These are phyloP conservation scores for Apiotrichum veenhuisii DNA, from an alignment of 1,284 basidiomycete genomes.

Conservation along the genomic window DNA sequence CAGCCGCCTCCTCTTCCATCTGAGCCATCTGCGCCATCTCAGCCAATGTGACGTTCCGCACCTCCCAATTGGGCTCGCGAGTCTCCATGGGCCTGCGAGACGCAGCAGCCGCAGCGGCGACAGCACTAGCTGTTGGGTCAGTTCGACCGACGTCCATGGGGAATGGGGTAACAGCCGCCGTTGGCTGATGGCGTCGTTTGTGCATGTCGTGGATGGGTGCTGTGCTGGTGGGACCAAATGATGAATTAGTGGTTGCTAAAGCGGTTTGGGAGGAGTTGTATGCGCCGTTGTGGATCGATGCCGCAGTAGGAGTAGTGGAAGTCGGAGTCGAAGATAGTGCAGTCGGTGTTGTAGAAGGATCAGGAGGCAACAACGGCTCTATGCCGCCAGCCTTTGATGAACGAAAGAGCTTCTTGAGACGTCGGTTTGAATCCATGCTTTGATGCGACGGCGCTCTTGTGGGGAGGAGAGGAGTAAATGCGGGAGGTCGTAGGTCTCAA, in stretches of 20 bases:
- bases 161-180: constrained; percentile 34
- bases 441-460: not conserved
- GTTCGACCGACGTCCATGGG: constrained; percentile 30
- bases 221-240: not conserved
- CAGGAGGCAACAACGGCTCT: constrained; percentile 6
- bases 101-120: constrained; percentile 1
- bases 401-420: constrained; percentile 19
- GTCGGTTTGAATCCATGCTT: constrained; percentile 1
- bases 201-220: constrained; percentile 1
- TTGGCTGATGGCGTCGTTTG: constrained; percentile 6
- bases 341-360: not conserved
- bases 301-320: not conserved
- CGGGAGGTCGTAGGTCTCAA: not conserved
- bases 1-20: constrained; percentile 11
- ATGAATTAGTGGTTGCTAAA: not conserved
- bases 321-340: not conserved
- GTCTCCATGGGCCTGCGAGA: not conserved
- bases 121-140: constrained; percentile 15
- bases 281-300: not conserved
- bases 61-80: not conserved
- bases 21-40: constrained; percentile 4
- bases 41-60: not conserved
- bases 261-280: not conserved
- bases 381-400: constrained; percentile 8
- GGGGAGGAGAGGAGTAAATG: not conserved